These are phyloP conservation scores for Bipolaris victoriae DNA, from an alignment of 2,329 filamentous ascomycete genomes.

Conservation along the genomic window DNA sequence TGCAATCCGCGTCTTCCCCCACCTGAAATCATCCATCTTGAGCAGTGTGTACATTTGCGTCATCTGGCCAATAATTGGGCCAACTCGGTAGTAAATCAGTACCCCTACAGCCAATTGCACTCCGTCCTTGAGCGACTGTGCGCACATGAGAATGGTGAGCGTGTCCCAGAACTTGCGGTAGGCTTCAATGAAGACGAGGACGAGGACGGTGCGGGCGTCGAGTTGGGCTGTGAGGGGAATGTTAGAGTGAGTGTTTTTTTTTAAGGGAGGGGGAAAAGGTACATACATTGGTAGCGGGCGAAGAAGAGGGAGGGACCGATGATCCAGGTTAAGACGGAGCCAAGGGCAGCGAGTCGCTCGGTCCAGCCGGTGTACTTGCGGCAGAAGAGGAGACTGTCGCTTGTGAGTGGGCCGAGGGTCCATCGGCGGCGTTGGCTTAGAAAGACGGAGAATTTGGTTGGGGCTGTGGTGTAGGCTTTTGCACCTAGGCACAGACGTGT, in stretches of 20 bases:
- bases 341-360: slow-evolving; percentile 5
- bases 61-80: background rate
- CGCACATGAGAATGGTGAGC: background rate
- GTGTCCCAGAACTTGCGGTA: slow-evolving; percentile 5
- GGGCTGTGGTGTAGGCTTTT: slow-evolving; percentile 7
- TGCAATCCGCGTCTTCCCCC: slow-evolving; percentile 10
- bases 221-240: background rate
- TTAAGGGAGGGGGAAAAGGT: background rate
- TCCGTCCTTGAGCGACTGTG: background rate
- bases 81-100: background rate
- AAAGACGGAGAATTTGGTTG: slow-evolving; percentile 1
- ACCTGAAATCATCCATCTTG: slow-evolving; percentile 12
- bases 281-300: slow-evolving; percentile 7
- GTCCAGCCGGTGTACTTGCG: slow-evolving; percentile 9
- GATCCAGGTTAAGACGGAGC: slow-evolving; percentile 5
- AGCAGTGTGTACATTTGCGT: slow-evolving; percentile 8
- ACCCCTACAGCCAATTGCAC: background rate
- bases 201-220: background rate
- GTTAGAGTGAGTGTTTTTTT: background rate
- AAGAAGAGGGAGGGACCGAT: slow-evolving; percentile 5
- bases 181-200: background rate
- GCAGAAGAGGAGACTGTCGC: slow-evolving; percentile 4
- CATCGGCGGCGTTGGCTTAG: slow-evolving; percentile 12
- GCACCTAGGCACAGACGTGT: slow-evolving; percentile 8
- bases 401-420: slow-evolving; percentile 13